These are phyloP conservation scores for Phytophthora ohioensis DNA, from an alignment of 352 stramenopile species.

Conservation along the genomic window DNA sequence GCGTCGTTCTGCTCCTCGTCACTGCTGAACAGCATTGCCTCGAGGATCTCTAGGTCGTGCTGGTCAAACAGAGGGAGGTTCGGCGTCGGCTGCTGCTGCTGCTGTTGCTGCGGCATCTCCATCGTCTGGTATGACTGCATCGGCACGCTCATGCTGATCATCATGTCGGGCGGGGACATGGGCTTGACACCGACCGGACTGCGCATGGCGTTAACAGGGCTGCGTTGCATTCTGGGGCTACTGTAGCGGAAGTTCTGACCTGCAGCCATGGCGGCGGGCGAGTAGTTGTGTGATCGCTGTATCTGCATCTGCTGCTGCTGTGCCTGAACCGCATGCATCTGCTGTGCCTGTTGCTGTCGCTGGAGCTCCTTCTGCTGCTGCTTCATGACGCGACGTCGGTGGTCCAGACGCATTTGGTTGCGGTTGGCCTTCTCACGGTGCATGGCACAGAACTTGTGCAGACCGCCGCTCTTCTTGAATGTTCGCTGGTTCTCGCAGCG, in stretches of 20 bases:
- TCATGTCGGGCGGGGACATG: slow-evolving; percentile 41
- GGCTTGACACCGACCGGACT: slow-evolving; percentile 20
- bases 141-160: slow-evolving; percentile 29
- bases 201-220: slow-evolving; percentile 14
- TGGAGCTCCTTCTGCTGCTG: slow-evolving; percentile 54
- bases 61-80: slow-evolving; percentile 51
- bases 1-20: slow-evolving; percentile 53
- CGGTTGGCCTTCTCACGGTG: slow-evolving; percentile 79
- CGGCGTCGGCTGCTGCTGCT: slow-evolving; percentile 17
- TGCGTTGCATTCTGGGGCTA: slow-evolving; percentile 26
- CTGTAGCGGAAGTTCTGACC: slow-evolving; percentile 42
- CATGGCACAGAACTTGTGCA: slow-evolving; percentile 80
- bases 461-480: slow-evolving; percentile 69
- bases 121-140: slow-evolving; percentile 25
- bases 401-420: slow-evolving; percentile 78
- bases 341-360: slow-evolving; percentile 49
- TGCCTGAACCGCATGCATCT: slow-evolving; percentile 40
- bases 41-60: slow-evolving; percentile 60
- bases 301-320: slow-evolving; percentile 43
- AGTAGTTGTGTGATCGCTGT: slow-evolving; percentile 30
- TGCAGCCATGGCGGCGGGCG: slow-evolving; percentile 35
- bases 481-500: slow-evolving; percentile 65
- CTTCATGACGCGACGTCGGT: slow-evolving; percentile 61
- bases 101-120: slow-evolving; percentile 5
- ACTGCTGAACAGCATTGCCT: slow-evolving; percentile 62